Base-by-base conservation (phyloP, 805 yeast genomes). In the Diddensiella transvaalensis region DNA sequence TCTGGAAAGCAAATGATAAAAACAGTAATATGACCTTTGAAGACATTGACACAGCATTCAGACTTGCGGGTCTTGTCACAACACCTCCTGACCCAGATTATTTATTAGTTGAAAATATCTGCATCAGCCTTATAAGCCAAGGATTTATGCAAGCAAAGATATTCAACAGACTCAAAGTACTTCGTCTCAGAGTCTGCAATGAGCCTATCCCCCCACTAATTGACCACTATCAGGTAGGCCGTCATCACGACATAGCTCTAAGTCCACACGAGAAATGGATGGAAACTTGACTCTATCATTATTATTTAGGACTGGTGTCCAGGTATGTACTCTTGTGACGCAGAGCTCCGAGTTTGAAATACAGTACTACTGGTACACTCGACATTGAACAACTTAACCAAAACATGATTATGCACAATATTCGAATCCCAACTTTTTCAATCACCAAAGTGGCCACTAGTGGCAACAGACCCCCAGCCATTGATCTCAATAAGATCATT, bases 61-160 rank as follows among this genome's bases (percentile, higher is more conserved):
- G 18, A 29, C 3, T 43, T 42, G 46, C 48, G 17, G 46, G 52
- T 18, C 21, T 26, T 22, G 39, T 42, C 13, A 4, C 18, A 22
- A n/a, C 22, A 3, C 41, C 24, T 32, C 17, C 19, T 2, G 30
- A 15, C 13, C 3, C 13, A n/a, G 47, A 44, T 15, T 21, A 43
- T 3, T 17, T 44, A 22, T 41, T 41, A 10, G 57, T 67, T 2
- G 74, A 70, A 47, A 55, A 60, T 39, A 51, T 65, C 10, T 60
- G 65, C 47, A 59, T 61, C 5, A 53, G 61, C 39, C 58, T 70
- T 22, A 62, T 66, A 11, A 57, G 62, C 33, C 64, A 58, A 38
- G 71, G 71, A 5, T 58, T 59, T 42, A 50, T 71, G 50, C 65
- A 58, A 41, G 74, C 67, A n/a, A 65, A 66, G 22, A 51, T 71